Evolutionary conservation across 2,329 filamentous ascomycete species (phyloP), one percentile per base, ranked within the genome.

Genomic region (Hirsutella minnesotensis): DNA sequence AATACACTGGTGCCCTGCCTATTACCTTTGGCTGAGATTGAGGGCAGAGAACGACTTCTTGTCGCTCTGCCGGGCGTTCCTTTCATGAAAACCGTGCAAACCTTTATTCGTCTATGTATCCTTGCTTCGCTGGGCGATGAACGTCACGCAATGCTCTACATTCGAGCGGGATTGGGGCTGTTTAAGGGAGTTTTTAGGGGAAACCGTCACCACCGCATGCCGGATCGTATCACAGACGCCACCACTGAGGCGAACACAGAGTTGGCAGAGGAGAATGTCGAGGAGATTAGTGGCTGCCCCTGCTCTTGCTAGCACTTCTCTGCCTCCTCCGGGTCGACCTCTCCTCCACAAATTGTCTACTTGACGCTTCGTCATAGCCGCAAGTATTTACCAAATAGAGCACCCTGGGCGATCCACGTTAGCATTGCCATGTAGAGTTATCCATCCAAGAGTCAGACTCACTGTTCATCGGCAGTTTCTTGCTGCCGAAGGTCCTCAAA

Each of bases 401-500:
- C 40, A 75, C 56, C 49, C 73, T 77, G 15, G 16, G 8, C 44
- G 15, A 4, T 30, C 10, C 24, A 15, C 24, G 53, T 60, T 49
- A 62, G 56, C 44, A 29, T 15, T 20, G 35, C 16, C 35, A 22
- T 9, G 13, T n/a, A n/a, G n/a, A n/a, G 24, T 27, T 27, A 27
- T 27, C 20, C 2, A 18, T 5, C 9, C 33, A 34, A 34, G 1
- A 34, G n/a, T 3, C 16, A 9, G 39, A 74, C 81, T 75, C 66
- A 95, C 88, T 85, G 90, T 52, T 87, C 84, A 53, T 83, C 79
- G 41, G 70, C 73, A 37, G 77, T 75, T 57, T 88, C 74, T 56
- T 74, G 72, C 55, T 74, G 72, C 64, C 81, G 82, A 56, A 87
- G 73, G 47, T 77, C 74, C 54, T 85, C 79, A 61, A 94, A 90